phyloP scores from a whole-genome alignment of 345 rosid genomes.

The Sonneratia caseolaris region DNA sequence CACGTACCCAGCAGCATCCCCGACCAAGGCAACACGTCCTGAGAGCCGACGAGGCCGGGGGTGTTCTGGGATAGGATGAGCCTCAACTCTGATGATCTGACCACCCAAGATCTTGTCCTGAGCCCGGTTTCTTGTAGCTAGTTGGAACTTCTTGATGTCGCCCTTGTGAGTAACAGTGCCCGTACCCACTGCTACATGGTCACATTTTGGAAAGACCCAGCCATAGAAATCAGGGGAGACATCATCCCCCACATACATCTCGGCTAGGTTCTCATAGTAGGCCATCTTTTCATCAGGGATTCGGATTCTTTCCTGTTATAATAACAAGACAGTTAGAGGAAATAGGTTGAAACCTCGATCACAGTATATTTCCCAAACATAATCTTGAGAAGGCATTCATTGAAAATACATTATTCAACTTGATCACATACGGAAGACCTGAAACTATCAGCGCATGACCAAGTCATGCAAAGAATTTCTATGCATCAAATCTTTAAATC shows the following conservation, averaged over 20 bases:
- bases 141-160: slow-evolving; percentile 86
- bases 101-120: slow-evolving; percentile 86
- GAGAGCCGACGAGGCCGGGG: slow-evolving; percentile 67
- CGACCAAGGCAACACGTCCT: slow-evolving; percentile 66
- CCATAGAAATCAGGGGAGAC: slow-evolving; percentile 94
- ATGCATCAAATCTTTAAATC: not conserved
- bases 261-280: slow-evolving; percentile 80
- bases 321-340: not conserved
- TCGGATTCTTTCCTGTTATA: slow-evolving; percentile 62
- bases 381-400: not conserved
- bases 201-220: slow-evolving; percentile 97
- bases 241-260: slow-evolving; percentile 93
- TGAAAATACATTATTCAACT: not conserved
- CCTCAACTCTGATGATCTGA: slow-evolving; percentile 82
- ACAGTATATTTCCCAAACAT: not conserved
- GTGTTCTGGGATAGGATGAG: slow-evolving; percentile 87
- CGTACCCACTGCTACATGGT: slow-evolving; percentile 92
- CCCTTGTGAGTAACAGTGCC: slow-evolving; percentile 91
- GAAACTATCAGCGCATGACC: not conserved
- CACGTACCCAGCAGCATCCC: slow-evolving; percentile 91
- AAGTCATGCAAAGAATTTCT: not conserved
- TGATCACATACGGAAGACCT: not conserved
- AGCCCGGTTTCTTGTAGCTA: slow-evolving; percentile 77
- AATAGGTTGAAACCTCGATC: not conserved
- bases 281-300: slow-evolving; percentile 83